These are phyloP conservation scores for Yamadazyma takamatsuzukensis DNA, from an alignment of 805 yeast genomes.

Conservation along the genomic window DNA sequence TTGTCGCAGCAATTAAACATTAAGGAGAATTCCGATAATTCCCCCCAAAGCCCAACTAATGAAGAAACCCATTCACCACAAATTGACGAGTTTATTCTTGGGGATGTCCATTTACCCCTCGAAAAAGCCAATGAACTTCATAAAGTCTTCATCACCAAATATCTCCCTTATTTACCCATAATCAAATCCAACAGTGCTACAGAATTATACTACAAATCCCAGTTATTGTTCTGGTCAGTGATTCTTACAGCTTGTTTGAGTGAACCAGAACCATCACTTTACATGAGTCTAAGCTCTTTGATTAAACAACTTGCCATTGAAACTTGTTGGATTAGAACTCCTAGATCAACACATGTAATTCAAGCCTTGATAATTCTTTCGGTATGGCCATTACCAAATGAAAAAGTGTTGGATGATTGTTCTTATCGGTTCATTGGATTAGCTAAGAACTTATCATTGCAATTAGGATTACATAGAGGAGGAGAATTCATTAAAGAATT, in stretches of 20 bases:
- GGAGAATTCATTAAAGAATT: slow-evolving; percentile 91
- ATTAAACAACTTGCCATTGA: slow-evolving; percentile 86
- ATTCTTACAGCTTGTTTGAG: slow-evolving; percentile 81
- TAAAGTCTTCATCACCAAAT: slow-evolving; percentile 58
- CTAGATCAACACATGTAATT: slow-evolving; percentile 88
- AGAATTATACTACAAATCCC: slow-evolving; percentile 79
- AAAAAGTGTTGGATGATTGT: slow-evolving; percentile 87
- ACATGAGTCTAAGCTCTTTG: slow-evolving; percentile 68
- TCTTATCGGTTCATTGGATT: slow-evolving; percentile 85
- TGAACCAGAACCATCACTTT: slow-evolving; percentile 82
- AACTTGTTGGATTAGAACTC: slow-evolving; percentile 90
- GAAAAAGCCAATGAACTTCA: slow-evolving; percentile 73
- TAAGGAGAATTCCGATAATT: slow-evolving; percentile 24
- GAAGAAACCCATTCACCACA: slow-evolving; percentile 8
- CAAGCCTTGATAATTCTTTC: slow-evolving; percentile 84
- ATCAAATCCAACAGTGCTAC: slow-evolving; percentile 66
- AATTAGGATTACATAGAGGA: slow-evolving; percentile 79
- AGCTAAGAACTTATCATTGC: slow-evolving; percentile 80
- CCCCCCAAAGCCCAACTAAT: slow-evolving; percentile 13
- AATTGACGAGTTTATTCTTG: slow-evolving; percentile 66
- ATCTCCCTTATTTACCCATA: slow-evolving; percentile 77
- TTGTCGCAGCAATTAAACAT: slow-evolving; percentile 4
- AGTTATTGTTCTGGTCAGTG: slow-evolving; percentile 85
- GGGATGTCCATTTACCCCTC: slow-evolving; percentile 66
- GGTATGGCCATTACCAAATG: slow-evolving; percentile 91